Evolutionary conservation across 805 yeast species (phyloP), one percentile per base, ranked within the genome.

Genomic region (Cyberlindnera galapagoensis): DNA sequence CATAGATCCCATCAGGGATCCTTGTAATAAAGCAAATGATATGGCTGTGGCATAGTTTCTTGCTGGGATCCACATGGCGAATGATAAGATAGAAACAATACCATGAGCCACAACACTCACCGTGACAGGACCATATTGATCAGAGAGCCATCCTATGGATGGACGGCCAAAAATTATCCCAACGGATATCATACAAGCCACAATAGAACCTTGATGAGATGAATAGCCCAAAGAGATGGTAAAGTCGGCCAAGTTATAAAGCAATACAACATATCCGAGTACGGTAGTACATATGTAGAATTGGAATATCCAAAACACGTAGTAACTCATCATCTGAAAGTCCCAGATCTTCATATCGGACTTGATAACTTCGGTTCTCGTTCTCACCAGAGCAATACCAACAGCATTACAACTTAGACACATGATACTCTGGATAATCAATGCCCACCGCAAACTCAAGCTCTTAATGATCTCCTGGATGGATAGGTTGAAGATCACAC

Each of bases 131-230:
- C 85, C 86, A 35, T 52, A 56, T 11, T 21, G 46, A 46, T 78
- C 84, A 4, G 73, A 58, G 3, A 73, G 16, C 14, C 52, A 46
- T 3, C 86, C 85, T 11, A 69, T 62, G 0, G 51, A 6, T 3
- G 86, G 84, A 43, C 85, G 59, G 4, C 80, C 80, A 25, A 65
- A 36, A 9, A 68, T 54, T 4, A 69, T 67, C 1, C 83, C 84
- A 8, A 73, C 67, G 28, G 75, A 69, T 8, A 73, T 61, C 78
- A 75, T 69, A 12, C 81, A 76, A 1, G 78, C 55, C 4, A 73
- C 78, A 15, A 69, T 56, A 1, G 82, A 67, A 3, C 80, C 80
- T 38, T 77, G 73, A 14, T 59, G 45, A 2, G 69, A 57, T 4
- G 67, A 39, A 43, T 75, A 77, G 0, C 86, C 86, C 35, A 78